Evolutionary conservation across 116 monocot genomes (phyloP).

Genomic region (Posidonia oceanica): DNA sequence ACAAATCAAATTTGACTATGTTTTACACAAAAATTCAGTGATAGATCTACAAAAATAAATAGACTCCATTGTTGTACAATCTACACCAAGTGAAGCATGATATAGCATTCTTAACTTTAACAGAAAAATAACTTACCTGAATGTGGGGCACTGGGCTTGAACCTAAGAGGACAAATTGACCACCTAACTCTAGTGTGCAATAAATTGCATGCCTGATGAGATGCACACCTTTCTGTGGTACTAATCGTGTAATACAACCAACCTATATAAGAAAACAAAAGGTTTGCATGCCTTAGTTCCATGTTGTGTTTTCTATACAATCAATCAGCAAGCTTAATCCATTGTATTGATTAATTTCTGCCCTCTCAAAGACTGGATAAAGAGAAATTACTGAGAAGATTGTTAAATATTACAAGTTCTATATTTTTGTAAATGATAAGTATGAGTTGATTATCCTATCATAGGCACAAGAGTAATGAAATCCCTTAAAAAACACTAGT

Average conservation of each 20-base stretch:
- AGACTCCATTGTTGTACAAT: not conserved
- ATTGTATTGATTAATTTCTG: too few relatives aligned
- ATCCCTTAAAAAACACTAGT: not conserved
- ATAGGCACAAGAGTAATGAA: not conserved
- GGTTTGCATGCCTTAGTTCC: too few relatives aligned
- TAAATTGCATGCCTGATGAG: conserved; percentile 95
- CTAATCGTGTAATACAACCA: conserved; percentile 80
- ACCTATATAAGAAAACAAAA: conserved; percentile 29
- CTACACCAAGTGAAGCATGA: not conserved
- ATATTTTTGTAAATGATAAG: too few relatives aligned
- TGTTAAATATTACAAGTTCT: too few relatives aligned
- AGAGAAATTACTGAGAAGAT: too few relatives aligned
- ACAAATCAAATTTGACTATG: too few relatives aligned
- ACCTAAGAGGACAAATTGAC: conserved; percentile 87
- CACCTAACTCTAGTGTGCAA: conserved; percentile 67
- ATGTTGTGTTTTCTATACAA: too few relatives aligned
- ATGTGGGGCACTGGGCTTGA: conserved; percentile 86
- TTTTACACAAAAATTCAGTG: too few relatives aligned
- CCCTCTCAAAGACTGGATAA: too few relatives aligned
- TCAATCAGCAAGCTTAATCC: too few relatives aligned
- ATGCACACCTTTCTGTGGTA: conserved; percentile 96
- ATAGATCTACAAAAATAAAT: not conserved
- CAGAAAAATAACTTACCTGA: conserved; percentile 29
- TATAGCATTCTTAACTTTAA: too few relatives aligned
- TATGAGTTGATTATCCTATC: too few relatives aligned